phyloP scores from a whole-genome alignment of 495 filamentous ascomycete species.

The Amniculicola lignicola region DNA sequence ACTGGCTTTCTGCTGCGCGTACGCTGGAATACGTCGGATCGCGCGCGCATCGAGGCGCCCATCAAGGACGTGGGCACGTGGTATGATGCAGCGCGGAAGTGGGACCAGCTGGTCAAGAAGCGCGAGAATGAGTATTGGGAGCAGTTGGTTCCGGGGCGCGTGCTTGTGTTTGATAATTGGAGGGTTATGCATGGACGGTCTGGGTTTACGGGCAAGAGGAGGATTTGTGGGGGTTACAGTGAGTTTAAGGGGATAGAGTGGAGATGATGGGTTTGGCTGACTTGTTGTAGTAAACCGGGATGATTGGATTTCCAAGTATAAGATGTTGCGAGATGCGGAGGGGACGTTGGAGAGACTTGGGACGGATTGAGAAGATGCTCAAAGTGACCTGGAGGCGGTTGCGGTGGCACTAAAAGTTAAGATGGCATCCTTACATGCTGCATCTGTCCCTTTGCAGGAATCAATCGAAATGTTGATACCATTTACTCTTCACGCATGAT shows the following conservation, averaged over 20 bases:
- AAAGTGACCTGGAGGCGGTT: too few species aligned
- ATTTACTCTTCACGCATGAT: too few species aligned
- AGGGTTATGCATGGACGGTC: conserved; percentile 82
- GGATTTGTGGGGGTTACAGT: conserved; percentile 89
- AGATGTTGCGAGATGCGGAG: conserved; percentile 63
- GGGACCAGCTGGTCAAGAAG: conserved; percentile 42
- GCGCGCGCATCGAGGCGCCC: conserved; percentile 55
- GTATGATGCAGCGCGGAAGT: conserved; percentile 66
- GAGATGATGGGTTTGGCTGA: conserved; percentile 22
- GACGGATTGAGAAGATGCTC: conserved; percentile 27
- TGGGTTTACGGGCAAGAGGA: conserved; percentile 74
- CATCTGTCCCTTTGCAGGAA: too few species aligned
- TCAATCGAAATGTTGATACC: too few species aligned
- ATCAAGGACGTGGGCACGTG: conserved; percentile 51
- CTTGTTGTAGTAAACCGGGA: conserved; percentile 70
- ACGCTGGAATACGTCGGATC: conserved; percentile 90
- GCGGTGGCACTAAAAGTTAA: too few species aligned
- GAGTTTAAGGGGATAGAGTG: conserved; percentile 40
- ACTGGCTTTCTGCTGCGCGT: conserved; percentile 57
- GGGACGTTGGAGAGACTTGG: conserved; percentile 47
- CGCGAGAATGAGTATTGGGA: conserved; percentile 62
- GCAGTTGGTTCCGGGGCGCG: conserved; percentile 71
- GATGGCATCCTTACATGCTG: too few species aligned
- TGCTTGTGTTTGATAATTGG: conserved; percentile 97
- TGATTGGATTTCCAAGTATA: conserved; percentile 76